Evolutionary conservation across 2,329 filamentous ascomycete species (phyloP).

Genomic region (Penicillium sumatraense): DNA sequence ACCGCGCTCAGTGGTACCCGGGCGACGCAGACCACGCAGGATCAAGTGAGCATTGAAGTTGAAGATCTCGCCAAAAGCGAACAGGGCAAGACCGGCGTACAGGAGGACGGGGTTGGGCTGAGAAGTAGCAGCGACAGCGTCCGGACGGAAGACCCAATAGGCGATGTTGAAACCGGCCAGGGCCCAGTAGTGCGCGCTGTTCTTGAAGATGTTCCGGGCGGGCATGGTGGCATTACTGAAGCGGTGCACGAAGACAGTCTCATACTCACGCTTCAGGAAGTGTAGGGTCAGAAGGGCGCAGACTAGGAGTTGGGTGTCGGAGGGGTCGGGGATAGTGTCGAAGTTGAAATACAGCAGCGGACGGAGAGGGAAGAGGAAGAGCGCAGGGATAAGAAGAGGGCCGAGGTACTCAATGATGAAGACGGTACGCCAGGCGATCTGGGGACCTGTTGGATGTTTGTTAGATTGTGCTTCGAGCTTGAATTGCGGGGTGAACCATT

Average conservation of each 20-base stretch:
- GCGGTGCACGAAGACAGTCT: slow-evolving; percentile 92
- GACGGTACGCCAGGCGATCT: slow-evolving; percentile 91
- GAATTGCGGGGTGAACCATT: not conserved
- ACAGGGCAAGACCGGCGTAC: slow-evolving; percentile 72
- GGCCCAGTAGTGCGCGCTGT: slow-evolving; percentile 92
- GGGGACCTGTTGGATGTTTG: slow-evolving; percentile 65
- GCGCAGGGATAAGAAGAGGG: slow-evolving; percentile 82
- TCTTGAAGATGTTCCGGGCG: slow-evolving; percentile 86
- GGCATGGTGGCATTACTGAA: slow-evolving; percentile 97
- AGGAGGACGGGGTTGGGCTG: slow-evolving; percentile 59
- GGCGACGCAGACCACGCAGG: slow-evolving; percentile 74
- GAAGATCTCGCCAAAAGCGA: slow-evolving; percentile 74
- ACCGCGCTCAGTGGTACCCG: slow-evolving; percentile 81
- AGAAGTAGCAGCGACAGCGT: slow-evolving; percentile 65
- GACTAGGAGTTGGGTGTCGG: slow-evolving; percentile 71
- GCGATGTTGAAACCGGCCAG: slow-evolving; percentile 80
- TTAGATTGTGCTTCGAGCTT: slow-evolving; percentile 24
- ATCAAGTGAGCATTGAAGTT: slow-evolving; percentile 83
- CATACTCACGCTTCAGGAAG: slow-evolving; percentile 93
- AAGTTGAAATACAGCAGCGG: slow-evolving; percentile 70
- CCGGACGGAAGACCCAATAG: slow-evolving; percentile 82
- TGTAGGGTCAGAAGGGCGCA: slow-evolving; percentile 77
- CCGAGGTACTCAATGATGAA: slow-evolving; percentile 95
- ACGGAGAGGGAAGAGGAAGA: slow-evolving; percentile 71
- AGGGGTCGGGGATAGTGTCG: slow-evolving; percentile 57